Conservation (phyloP, 768 basidiomycete species). For the Leccinellum albellum region DNA sequence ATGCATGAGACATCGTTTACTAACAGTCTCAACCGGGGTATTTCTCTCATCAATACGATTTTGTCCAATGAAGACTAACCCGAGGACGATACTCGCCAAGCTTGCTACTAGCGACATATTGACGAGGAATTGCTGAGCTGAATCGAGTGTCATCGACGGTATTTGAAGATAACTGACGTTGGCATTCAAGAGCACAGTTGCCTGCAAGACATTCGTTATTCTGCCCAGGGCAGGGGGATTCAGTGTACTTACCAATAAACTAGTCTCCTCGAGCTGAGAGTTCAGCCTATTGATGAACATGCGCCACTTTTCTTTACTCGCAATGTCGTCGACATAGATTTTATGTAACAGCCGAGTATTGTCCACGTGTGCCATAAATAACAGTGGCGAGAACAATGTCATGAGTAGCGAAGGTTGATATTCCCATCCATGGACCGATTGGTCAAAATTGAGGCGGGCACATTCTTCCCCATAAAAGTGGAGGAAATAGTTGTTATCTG, state of each 20-base stretch:
- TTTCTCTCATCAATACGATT: constrained; percentile 32
- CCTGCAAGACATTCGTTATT: constrained; percentile 29
- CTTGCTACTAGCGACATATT: constrained; percentile 43
- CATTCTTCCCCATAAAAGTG: constrained; percentile 43
- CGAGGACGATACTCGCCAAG: constrained; percentile 41
- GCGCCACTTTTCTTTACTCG: constrained; percentile 41
- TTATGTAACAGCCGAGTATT: constrained; percentile 43
- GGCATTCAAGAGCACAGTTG: constrained; percentile 53
- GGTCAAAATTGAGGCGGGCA: constrained; percentile 37
- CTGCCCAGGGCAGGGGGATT: not conserved
- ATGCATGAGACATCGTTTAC: not conserved
- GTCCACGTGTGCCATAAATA: constrained; percentile 49
- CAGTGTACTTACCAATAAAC: constrained; percentile 43
- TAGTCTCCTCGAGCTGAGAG: constrained; percentile 49
- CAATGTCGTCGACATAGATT: constrained; percentile 48
- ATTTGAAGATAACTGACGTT: constrained; percentile 61
- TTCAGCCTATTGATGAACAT: constrained; percentile 41
- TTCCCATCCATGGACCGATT: constrained; percentile 28
- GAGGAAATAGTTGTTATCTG: constrained; percentile 35
- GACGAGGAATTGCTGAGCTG: constrained; percentile 36
- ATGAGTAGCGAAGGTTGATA: constrained; percentile 36
- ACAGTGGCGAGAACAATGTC: constrained; percentile 34
- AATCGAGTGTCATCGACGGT: constrained; percentile 22
- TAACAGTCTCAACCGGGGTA: constrained; percentile 13
- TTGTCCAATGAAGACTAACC: constrained; percentile 40